These are phyloP conservation scores for Voacanga thouarsii DNA, from an alignment of 257 asterid species.

Conservation along the genomic window DNA sequence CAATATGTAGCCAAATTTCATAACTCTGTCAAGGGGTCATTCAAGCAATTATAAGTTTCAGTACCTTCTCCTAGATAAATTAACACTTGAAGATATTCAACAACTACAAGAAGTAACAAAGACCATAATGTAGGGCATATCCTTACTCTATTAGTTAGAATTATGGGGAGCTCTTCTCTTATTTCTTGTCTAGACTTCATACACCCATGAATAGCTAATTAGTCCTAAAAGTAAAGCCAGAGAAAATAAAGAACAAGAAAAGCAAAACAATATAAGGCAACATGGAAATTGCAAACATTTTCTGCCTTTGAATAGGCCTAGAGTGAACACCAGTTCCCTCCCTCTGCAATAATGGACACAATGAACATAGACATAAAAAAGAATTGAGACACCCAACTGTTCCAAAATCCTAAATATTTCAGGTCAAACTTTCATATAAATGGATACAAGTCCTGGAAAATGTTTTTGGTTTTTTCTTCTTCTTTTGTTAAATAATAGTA, in stretches of 20 bases:
- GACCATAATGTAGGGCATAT: not conserved
- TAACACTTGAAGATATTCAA: not conserved
- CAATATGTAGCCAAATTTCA: conserved; percentile 89
- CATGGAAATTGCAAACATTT: not conserved
- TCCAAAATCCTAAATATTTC: not conserved
- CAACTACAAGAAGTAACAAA: not conserved
- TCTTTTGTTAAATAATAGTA: not conserved
- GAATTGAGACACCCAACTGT: not conserved
- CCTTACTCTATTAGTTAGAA: not conserved
- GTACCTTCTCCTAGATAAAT: not conserved
- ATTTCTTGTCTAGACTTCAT: not conserved
- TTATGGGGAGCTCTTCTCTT: no score
- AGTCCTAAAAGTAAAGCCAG: not conserved
- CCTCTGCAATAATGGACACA: not conserved
- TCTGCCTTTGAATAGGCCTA: not conserved
- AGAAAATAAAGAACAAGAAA: not conserved
- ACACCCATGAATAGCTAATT: not conserved
- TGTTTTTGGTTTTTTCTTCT: not conserved
- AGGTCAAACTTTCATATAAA: not conserved
- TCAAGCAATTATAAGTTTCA: conserved; percentile 19
- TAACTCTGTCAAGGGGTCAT: conserved; percentile 46
- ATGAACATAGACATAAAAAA: not conserved
- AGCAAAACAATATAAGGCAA: not conserved
- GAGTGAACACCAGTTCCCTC: not conserved
- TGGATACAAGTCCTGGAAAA: not conserved